phyloP scores from a whole-genome alignment of 345 rosid species.

The Microthlaspi erraticum region DNA sequence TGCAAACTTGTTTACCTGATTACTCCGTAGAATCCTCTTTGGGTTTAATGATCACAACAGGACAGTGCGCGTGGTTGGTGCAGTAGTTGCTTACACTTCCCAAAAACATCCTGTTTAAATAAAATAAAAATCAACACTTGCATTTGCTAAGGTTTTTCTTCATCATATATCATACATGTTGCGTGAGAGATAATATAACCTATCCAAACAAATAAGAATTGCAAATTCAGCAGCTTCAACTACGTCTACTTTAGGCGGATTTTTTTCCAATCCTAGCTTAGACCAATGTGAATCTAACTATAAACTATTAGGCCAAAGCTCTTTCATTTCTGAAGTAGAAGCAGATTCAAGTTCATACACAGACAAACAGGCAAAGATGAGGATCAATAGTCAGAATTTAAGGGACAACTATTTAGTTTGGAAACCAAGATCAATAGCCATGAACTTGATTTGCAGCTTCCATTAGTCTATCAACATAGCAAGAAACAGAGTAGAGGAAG shows the following conservation, averaged over 20 bases:
- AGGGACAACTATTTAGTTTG: neutral
- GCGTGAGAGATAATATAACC: constrained; percentile 3
- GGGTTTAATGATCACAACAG: constrained; percentile 73
- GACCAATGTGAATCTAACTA: constrained; percentile 13
- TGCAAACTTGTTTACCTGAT: constrained; percentile 39
- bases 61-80: constrained; percentile 77
- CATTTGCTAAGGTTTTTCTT: neutral
- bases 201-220: neutral
- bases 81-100: constrained; percentile 98
- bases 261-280: constrained; percentile 17
- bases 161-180: neutral
- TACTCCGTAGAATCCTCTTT: constrained; percentile 51
- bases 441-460: neutral
- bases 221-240: neutral
- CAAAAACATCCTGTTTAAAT: constrained; percentile 74
- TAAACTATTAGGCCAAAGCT: constrained; percentile 24
- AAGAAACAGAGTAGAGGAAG: constrained; percentile 9
- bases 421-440: constrained; percentile 5
- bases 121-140: constrained; percentile 20
- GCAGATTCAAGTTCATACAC: constrained; percentile 21
- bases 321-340: neutral
- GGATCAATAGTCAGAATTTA: constrained; percentile 13
- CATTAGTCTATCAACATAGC: constrained; percentile 15
- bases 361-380: neutral
- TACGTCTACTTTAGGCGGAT: neutral